phyloP scores from a whole-genome alignment of 129 eudicot species.

The Saussurea involucrata region DNA sequence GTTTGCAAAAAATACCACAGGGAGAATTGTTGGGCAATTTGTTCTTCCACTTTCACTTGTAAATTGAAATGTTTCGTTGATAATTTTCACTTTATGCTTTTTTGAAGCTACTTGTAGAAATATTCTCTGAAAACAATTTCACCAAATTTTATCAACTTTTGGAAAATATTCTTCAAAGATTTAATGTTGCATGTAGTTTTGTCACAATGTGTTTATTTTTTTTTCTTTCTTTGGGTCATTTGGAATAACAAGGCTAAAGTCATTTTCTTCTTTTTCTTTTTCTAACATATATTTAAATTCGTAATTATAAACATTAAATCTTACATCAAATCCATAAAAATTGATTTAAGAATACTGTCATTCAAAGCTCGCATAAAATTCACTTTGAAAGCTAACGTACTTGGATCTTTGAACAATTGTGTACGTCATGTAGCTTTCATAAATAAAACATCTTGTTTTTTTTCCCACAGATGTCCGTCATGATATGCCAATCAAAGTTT shows the following conservation, averaged over 20 bases:
- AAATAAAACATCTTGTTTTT: no score
- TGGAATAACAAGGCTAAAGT: slow-evolving; percentile 12
- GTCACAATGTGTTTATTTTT: slow-evolving; percentile 25
- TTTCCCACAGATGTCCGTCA: no score
- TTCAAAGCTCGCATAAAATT: no score
- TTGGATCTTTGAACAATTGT: no score
- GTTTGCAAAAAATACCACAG: no score
- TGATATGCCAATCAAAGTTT: no score
- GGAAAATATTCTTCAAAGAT: not conserved
- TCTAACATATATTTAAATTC: no score
- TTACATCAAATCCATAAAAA: no score
- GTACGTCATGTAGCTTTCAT: no score
- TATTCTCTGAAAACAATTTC: slow-evolving; percentile 18
- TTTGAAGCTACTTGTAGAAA: slow-evolving; percentile 16
- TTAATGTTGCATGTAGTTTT: slow-evolving; percentile 17
- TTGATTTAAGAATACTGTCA: no score
- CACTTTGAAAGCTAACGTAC: no score
- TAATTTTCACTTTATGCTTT: slow-evolving; percentile 4
- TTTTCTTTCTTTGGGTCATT: slow-evolving; percentile 7
- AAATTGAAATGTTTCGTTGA: slow-evolving; percentile 10
- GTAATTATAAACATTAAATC: not conserved
- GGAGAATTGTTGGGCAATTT: not conserved
- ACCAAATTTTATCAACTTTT: slow-evolving; percentile 1
- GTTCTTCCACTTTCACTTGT: not conserved
- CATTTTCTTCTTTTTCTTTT: not conserved